These are phyloP conservation scores for Ophiostoma triangulosporum DNA, from an alignment of 2,329 filamentous ascomycete genomes.

Conservation along the genomic window DNA sequence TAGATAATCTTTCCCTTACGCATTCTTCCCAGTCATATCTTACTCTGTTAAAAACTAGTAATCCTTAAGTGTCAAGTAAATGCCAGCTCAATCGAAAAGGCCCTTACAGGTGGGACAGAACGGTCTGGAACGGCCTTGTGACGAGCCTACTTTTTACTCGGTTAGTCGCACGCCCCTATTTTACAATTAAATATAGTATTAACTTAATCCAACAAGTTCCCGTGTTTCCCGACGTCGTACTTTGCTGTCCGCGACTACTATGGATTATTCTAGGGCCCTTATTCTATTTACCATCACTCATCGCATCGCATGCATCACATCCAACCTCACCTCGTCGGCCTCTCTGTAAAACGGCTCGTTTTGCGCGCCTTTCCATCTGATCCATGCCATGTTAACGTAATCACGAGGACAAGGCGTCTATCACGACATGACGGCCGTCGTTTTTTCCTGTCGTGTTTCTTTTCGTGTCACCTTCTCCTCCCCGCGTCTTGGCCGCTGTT, in stretches of 20 bases:
- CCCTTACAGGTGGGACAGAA: conserved; percentile 1
- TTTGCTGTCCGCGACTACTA: too few relatives aligned
- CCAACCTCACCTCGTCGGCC: neutral
- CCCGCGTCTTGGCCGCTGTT: neutral
- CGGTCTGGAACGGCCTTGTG: neutral
- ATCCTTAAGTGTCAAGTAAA: too few relatives aligned
- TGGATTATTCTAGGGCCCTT: too few relatives aligned
- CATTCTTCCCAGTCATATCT: neutral
- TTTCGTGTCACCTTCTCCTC: too few relatives aligned
- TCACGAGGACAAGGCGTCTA: neutral
- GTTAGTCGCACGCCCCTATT: neutral
- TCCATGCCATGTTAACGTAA: neutral
- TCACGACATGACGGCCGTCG: neutral
- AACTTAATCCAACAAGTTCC: neutral
- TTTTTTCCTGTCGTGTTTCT: neutral
- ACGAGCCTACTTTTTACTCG: neutral
- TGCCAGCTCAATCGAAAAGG: too few relatives aligned
- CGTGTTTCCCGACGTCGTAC: neutral
- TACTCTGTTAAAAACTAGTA: neutral
- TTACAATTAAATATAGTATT: neutral
- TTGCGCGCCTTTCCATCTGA: neutral
- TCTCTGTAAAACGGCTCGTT: neutral
- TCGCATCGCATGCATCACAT: neutral
- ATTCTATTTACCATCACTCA: neutral
- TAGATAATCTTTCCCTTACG: neutral